Base-by-base conservation (phyloP, 805 yeast species). In the Lachancea waltii region DNA sequence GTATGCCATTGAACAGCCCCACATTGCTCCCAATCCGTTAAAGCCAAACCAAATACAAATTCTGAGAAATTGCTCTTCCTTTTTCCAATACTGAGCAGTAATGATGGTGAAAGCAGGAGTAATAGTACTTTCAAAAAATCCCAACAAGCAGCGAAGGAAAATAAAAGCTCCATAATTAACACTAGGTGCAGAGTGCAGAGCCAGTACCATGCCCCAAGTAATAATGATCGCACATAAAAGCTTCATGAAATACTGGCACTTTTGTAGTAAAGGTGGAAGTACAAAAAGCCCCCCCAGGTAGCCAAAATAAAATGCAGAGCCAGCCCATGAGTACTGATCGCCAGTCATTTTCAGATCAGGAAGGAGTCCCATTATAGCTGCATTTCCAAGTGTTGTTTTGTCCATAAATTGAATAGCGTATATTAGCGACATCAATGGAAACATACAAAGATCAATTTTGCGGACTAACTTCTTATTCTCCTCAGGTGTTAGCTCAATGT, bases 261-360 rank as follows among this genome's bases (percentile, higher is more conserved):
- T 62, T 51, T 80, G 85, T 24, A 44, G 29, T 13, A 44, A 10
- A 5, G 40, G 38, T n/a, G 40, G 43, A 9, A 45, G 33, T 11
- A 36, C 20, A 20, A 49, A 40, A 7, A 19, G 16, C 5, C 27
- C 27, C 11, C 43, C 27, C 33, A 80, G 56, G 51, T 78, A 80
- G 2, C 85, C 86, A 22, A 80, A 50, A 47, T 75, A 76, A 46
- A 76, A 77, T 9, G 73, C 66, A 2, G 77, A 64, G 9, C 79
- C 73, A n/a, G 68, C 54, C 75, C 79, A 72, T 36, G 71, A 50
- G 50, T 71, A 67, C 49, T 64, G 49, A 13, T 44, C 39, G 13
- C 63, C 60, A 44, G 47, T 37, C 72, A 72, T 71, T 45, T 57
- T 57, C 38, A 64, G 46, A 41, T 65, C 73, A 21, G 42, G 26